Percentiles rank a stretch among this genome's conserved stretches.
Evolutionary conservation across 176 grass and related monocot species (phyloP).

Genomic region (Aegilops speltoides): DNA sequence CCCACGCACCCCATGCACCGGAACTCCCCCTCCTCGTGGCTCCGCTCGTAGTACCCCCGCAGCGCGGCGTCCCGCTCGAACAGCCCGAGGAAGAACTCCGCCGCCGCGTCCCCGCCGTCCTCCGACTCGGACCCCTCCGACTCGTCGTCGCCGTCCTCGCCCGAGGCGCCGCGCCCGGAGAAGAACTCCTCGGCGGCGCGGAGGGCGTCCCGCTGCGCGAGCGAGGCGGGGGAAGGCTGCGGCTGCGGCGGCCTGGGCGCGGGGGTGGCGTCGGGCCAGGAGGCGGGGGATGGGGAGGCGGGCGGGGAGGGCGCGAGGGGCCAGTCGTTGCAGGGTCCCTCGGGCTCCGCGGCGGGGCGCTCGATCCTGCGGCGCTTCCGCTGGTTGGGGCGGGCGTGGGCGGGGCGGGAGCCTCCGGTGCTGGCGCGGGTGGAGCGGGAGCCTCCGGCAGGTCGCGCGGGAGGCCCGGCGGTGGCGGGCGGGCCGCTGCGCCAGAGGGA

Average conservation of each 20-base stretch:
- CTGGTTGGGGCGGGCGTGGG: neutral
- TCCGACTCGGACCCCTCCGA: constrained; percentile 25
- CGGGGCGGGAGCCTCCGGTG: neutral
- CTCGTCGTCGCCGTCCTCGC: neutral
- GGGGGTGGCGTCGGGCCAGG: constrained; percentile 17
- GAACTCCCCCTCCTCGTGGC: constrained; percentile 50
- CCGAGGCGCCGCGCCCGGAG: constrained; percentile 1
- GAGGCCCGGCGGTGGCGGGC: neutral
- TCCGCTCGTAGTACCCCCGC: constrained; percentile 55
- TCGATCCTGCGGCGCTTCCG: neutral
- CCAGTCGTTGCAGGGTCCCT: neutral
- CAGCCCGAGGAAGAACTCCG: constrained; percentile 30
- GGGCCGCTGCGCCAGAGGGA: constrained; percentile 61
- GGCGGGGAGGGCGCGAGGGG: constrained; percentile 22
- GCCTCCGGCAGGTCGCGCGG: neutral
- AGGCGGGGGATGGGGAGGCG: neutral
- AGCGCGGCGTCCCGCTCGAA: constrained; percentile 48
- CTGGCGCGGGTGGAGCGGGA: neutral
- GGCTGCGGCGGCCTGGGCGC: neutral
- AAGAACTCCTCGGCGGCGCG: constrained; percentile 49
- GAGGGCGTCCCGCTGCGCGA: constrained; percentile 26
- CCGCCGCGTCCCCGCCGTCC: constrained; percentile 23
- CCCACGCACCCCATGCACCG: constrained; percentile 59
- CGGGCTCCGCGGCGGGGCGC: neutral
- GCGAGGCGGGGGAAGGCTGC: neutral